These are phyloP conservation scores for Hypoxylon perforatum DNA, from an alignment of 495 filamentous ascomycete genomes.

Conservation along the genomic window DNA sequence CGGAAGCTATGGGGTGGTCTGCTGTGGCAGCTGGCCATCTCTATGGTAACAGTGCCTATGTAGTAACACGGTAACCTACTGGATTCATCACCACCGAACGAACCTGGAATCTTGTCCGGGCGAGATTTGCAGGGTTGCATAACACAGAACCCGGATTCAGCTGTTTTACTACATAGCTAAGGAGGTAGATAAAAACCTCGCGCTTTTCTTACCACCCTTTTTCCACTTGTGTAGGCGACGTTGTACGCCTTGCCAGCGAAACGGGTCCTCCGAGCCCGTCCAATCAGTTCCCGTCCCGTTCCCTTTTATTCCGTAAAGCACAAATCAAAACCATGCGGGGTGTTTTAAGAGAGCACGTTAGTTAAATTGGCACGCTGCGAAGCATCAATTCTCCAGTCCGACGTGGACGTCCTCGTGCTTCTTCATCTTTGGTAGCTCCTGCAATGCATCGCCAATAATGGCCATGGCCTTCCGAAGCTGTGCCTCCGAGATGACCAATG, in stretches of 20 bases:
- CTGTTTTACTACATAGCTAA: slow-evolving; percentile 21
- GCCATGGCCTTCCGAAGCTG: slow-evolving; percentile 81
- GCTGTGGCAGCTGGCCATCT: slow-evolving; percentile 11
- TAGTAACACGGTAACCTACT: no score
- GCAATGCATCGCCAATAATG: slow-evolving; percentile 81
- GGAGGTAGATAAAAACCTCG: slow-evolving; percentile 26
- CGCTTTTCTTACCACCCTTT: slow-evolving; percentile 41
- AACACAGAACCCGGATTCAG: slow-evolving; percentile 16
- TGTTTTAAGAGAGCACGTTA: slow-evolving; percentile 9
- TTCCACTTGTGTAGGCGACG: slow-evolving; percentile 35
- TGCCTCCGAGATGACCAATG: slow-evolving; percentile 84
- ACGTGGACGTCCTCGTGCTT: slow-evolving; percentile 44
- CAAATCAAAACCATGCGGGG: slow-evolving; percentile 23
- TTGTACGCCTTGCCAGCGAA: slow-evolving; percentile 37
- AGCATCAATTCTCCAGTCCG: slow-evolving; percentile 44
- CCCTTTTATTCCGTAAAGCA: slow-evolving; percentile 20
- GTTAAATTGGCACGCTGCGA: slow-evolving; percentile 11
- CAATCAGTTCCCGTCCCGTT: slow-evolving; percentile 17
- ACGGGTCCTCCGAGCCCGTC: slow-evolving; percentile 16
- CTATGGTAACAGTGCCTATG: slow-evolving; percentile 20
- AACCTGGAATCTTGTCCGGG: slow-evolving; percentile 15
- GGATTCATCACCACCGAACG: no score
- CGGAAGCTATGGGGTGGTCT: slow-evolving; percentile 18
- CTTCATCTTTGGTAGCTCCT: slow-evolving; percentile 62
- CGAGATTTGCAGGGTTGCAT: slow-evolving; percentile 25